phyloP scores from a whole-genome alignment of 2,329 filamentous ascomycete genomes.

The Trichoderma endophyticum region DNA sequence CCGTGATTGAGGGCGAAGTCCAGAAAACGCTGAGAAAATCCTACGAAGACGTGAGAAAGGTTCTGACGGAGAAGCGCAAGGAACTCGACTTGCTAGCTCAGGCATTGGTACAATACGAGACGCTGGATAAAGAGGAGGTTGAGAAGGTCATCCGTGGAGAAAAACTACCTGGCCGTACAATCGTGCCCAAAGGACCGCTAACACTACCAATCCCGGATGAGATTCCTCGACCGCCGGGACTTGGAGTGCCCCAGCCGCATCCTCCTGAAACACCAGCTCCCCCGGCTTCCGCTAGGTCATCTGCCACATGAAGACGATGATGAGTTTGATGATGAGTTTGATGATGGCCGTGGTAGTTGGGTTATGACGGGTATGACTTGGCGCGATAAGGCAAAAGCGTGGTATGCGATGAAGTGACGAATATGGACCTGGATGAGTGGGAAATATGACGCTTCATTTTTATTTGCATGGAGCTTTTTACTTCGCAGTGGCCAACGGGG shows the following conservation, averaged over 20 bases:
- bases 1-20: slow-evolving; percentile 84
- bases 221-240: slow-evolving; percentile 34
- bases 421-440: background rate
- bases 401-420: background rate
- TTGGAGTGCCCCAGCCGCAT: slow-evolving; percentile 35
- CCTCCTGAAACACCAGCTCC: slow-evolving; percentile 33
- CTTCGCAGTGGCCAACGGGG: background rate
- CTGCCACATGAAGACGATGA: background rate
- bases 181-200: slow-evolving; percentile 53
- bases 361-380: background rate
- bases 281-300: slow-evolving; percentile 29
- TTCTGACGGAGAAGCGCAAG: slow-evolving; percentile 71
- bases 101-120: slow-evolving; percentile 92
- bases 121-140: slow-evolving; percentile 82
- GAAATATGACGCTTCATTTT: background rate
- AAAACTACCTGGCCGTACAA: slow-evolving; percentile 64
- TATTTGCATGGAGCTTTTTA: background rate
- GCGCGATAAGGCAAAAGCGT: background rate
- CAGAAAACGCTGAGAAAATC: slow-evolving; percentile 80
- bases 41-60: slow-evolving; percentile 65
- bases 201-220: slow-evolving; percentile 38
- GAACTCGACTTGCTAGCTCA: slow-evolving; percentile 86
- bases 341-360: background rate
- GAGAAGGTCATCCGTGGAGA: slow-evolving; percentile 86
- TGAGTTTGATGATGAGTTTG: background rate